Base-by-base conservation (phyloP, 805 yeast genomes). In the Metschnikowia borealis region DNA sequence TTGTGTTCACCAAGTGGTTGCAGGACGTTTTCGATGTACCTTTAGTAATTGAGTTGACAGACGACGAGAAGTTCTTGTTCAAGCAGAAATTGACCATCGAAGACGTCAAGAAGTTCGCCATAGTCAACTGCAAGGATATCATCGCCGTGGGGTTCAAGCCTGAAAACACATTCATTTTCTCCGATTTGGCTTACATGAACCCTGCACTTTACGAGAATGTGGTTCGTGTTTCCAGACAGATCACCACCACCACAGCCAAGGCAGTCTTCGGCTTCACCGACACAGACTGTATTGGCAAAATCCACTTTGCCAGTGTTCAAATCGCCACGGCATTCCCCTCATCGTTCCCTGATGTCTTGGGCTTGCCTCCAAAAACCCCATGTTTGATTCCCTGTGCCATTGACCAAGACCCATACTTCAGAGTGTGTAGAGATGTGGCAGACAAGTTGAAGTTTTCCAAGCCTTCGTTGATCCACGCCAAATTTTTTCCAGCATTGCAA, bases 11-110 rank as follows among this genome's bases (percentile, higher is more conserved):
- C 50, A 90, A 91, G 70, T 94, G 98, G 98, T 78, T 94, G 62
- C 99, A 94, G 70, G 97, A 92, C 42, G 98, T 92, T 2, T 94
- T 94, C 67, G 98, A 94, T 66, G 97, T 82, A 52, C 98, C 99
- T 18, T 77, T 94, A 55, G 95, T 94, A 36, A 83, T 94, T 59
- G 97, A 94, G 70, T 73, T 89, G 70, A 91, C 97, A 3, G 99
- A 94, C 67, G 99, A 94, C 68, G 99, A 94, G 70, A 94, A 94
- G 74, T 94, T 94, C 68, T 71, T 94, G 62, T 94, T 94, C 79
- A 94, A 94, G 72, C 97, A 79, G 58, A 85, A 88, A 63, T 79
- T 94, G 62, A 87, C 92, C 21, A 87, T 94, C 54, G 88, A 85
- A 33, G 96, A 92, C 62, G 97, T 92, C 57, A 87, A 88, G 70